Evolutionary conservation across 495 filamentous ascomycete genomes (phyloP).

Genomic region (Aspergillus bertholletiae): DNA sequence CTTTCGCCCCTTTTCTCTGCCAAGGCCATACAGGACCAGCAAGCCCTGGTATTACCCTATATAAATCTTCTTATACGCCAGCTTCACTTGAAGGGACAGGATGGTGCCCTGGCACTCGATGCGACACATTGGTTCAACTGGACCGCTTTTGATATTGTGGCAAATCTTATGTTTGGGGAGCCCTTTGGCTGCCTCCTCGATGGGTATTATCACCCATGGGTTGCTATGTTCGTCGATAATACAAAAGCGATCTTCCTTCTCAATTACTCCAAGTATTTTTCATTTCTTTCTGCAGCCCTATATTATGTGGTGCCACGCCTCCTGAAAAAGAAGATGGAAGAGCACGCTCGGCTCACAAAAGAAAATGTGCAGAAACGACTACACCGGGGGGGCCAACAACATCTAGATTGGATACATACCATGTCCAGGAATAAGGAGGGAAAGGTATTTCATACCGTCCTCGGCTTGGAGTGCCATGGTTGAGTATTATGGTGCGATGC

Average conservation of each 20-base stretch:
- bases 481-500: conserved; percentile 18
- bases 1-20: background rate
- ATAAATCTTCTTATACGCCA: background rate
- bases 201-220: conserved; percentile 10
- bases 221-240: conserved; percentile 23
- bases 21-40: background rate
- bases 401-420: too few relatives aligned
- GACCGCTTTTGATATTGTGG: conserved; percentile 57
- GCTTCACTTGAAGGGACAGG: background rate
- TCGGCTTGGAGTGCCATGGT: conserved; percentile 16
- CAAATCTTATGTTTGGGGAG: conserved; percentile 52
- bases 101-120: background rate
- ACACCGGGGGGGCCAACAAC: too few relatives aligned
- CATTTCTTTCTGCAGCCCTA: too few relatives aligned
- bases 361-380: too few relatives aligned
- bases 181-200: conserved; percentile 31
- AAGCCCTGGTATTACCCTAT: background rate
- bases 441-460: conserved; percentile 18
- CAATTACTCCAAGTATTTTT: background rate
- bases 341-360: too few relatives aligned
- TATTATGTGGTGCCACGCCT: too few relatives aligned
- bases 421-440: too few relatives aligned
- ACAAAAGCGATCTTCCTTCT: conserved; percentile 7
- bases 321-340: too few relatives aligned
- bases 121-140: conserved; percentile 37